Base-by-base conservation (phyloP, 179 eudicot genomes). In the Gypsophila paniculata region DNA sequence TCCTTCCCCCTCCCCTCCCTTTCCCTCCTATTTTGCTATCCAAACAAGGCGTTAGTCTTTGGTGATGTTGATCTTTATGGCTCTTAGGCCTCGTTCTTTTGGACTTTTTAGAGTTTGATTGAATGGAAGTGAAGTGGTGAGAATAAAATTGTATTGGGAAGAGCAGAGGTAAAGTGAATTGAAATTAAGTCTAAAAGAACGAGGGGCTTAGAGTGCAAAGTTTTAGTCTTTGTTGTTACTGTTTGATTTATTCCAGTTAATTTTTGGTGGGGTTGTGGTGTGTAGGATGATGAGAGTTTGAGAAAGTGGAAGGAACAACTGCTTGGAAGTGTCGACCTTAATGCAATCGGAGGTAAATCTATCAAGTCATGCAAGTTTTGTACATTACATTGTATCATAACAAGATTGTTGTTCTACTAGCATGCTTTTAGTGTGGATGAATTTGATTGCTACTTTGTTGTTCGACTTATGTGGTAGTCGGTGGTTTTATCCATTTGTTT, bases 301-400 rank as follows among this genome's bases (percentile, higher is more conserved):
- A 91, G 91, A 77, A 93, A 90, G 72, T 93, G 98, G 98, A 93
- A 93, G 84, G 97, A 93, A 48, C 96, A 93, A 51, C 88, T 91
- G 75, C 93, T 93, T 76, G 98, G 96, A 25, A 79, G 84, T 73
- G 94, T 93, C 71, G 98, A 93, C 75, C 80, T 93, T 49, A 80
- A 82, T 71, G 78, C 96, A 62, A 87, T 83, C 85, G 98, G 91
- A 85, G 98, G 98, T 93, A 79, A 23, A 21, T 6, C 22, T 53
- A 64, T 54, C 26, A 34, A 22, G 1, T 6, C 46, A 29, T 19
- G 55, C 23, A 14, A 21, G 19, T 61, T 72, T 69, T 52, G 8
- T 58, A 48, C 13, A 68, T 42, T n/a, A 14, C 17, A 23, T 72
- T 18, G 66, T 65, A 5, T 32, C 32, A 11, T 48, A 5, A 60